A percentile compares a stretch with the other conserved stretches of the same genome.
phyloP scores from a whole-genome alignment of 768 basidiomycete genomes.

The Amanita molliuscula region DNA sequence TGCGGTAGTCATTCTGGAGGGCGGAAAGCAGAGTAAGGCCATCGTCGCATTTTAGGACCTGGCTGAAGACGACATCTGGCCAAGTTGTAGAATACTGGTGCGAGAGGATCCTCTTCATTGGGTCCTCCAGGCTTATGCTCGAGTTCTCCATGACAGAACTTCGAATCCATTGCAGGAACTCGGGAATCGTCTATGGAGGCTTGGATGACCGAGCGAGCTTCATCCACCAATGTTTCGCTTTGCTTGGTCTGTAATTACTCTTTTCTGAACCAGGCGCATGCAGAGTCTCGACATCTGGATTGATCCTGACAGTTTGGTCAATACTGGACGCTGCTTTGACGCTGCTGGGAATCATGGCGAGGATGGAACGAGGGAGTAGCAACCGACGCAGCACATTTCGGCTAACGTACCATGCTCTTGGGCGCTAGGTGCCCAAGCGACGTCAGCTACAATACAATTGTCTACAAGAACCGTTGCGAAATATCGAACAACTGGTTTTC shows the following conservation, averaged over 20 bases:
- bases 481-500: no score
- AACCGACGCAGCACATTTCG: no score
- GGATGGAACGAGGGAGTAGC: no score
- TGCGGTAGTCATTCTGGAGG: neutral
- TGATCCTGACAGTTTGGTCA: no score
- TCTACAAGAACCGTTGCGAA: no score
- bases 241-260: no score
- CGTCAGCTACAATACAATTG: no score
- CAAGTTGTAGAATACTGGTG: neutral
- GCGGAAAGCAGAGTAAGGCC: neutral
- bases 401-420: no score
- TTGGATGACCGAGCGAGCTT: neutral
- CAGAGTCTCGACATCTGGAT: neutral
- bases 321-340: no score
- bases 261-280: neutral
- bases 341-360: no score
- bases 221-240: neutral
- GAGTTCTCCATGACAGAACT: neutral
- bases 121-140: neutral
- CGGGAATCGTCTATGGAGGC: neutral
- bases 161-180: no score
- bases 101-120: neutral
- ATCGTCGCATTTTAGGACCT: neutral
- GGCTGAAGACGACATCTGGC: neutral
- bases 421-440: no score